Evolutionary conservation across 2,329 filamentous ascomycete species (phyloP).

Genomic region (Chaetomium sp.): DNA sequence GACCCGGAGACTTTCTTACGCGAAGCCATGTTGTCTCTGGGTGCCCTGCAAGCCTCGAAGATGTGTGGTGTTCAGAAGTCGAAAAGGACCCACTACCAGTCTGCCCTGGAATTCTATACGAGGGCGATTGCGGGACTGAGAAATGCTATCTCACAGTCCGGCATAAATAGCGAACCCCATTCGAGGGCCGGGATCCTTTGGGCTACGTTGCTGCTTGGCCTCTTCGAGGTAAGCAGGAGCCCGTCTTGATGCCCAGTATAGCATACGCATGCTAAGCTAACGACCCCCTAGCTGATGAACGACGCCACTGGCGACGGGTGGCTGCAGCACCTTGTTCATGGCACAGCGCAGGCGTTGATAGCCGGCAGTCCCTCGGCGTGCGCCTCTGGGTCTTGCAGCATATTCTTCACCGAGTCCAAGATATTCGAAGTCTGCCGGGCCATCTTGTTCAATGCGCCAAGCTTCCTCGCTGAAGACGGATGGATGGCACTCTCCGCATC

Average conservation of each 20-base stretch:
- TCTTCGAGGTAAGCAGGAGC: background rate
- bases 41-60: conserved; percentile 6
- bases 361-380: background rate
- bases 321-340: conserved; percentile 7
- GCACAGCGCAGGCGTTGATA: conserved; percentile 10
- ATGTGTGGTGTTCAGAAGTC: background rate
- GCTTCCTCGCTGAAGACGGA: conserved; percentile 2
- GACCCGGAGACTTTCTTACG: conserved; percentile 2
- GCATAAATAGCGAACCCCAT: background rate
- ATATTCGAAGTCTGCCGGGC: conserved; percentile 7
- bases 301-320: conserved; percentile 2
- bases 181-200: background rate
- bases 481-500: conserved; percentile 4
- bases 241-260: background rate
- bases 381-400: conserved; percentile 4
- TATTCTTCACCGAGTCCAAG: conserved; percentile 6
- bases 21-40: conserved; percentile 2
- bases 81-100: background rate
- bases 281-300: conserved; percentile 5
- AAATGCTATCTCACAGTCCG: background rate
- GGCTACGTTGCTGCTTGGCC: conserved; percentile 1
- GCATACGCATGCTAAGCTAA: background rate
- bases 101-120: background rate
- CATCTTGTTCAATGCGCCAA: background rate
- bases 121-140: conserved; percentile 2